These are phyloP conservation scores for Pisolithus orientalis DNA, from an alignment of 768 basidiomycete species.

Conservation along the genomic window DNA sequence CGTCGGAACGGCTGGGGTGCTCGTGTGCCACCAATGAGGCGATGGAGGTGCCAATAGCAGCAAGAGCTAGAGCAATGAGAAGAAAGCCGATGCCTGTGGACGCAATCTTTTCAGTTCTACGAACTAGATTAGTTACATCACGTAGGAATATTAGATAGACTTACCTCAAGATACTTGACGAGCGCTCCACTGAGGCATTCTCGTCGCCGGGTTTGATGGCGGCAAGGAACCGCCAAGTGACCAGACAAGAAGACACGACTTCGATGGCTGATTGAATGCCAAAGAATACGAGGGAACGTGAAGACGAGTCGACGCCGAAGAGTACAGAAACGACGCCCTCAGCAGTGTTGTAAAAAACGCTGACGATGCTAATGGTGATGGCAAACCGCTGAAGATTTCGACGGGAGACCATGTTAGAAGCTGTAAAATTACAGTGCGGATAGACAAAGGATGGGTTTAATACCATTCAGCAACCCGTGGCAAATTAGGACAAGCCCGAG, in stretches of 20 bases:
- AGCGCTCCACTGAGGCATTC: constrained; percentile 1
- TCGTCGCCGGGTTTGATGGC: constrained; percentile 31
- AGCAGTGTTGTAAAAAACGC: constrained; percentile 30
- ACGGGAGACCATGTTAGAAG: constrained; percentile 18
- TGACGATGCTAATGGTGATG: constrained; percentile 33
- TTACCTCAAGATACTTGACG: constrained; percentile 11
- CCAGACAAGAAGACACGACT: constrained; percentile 37
- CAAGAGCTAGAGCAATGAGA: constrained; percentile 31
- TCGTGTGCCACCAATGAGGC: constrained; percentile 30
- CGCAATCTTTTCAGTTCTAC: constrained; percentile 33
- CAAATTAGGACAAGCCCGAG: neutral
- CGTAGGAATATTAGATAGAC: neutral
- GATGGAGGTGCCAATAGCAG: constrained; percentile 32
- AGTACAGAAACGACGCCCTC: constrained; percentile 40
- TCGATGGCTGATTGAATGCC: constrained; percentile 44
- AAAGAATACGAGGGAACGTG: constrained; percentile 41
- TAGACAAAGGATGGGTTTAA: neutral
- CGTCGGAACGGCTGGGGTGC: constrained; percentile 32
- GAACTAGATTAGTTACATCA: neutral
- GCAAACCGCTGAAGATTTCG: constrained; percentile 33
- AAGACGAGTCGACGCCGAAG: constrained; percentile 40
- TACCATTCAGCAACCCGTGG: neutral
- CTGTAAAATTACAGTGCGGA: neutral
- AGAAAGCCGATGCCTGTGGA: constrained; percentile 32
- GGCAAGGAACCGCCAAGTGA: constrained; percentile 38